Base-by-base conservation (phyloP, 176 grass and related monocot genomes). In the Cenchrus fungigraminus region DNA sequence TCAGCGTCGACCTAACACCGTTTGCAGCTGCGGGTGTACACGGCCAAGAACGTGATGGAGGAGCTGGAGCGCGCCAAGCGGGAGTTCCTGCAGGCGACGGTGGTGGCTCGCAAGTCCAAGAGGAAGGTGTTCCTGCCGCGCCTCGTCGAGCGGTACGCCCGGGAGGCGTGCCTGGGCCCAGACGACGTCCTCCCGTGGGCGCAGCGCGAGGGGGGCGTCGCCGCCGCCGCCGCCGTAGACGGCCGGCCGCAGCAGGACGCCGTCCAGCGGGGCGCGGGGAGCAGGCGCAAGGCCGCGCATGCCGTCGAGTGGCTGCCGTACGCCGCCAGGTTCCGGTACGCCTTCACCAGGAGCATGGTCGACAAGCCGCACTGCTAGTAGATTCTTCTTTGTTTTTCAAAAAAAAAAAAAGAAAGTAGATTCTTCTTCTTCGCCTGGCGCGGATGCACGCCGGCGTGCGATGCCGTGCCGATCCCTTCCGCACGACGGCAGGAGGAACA, bases 301-400 rank as follows among this genome's bases (percentile, higher is more conserved):
- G 80, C 90, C 76, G 80, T 94, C 65, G 97, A 98, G 82, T 98
- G 97, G 97, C 72, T 95, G 59, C 93, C 97, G 63, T 98, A 98
- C 90, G 91, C 90, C 77, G 72, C 91, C 71, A 93, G 91, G 65
- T 98, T 98, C 73, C 83, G 76, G 43, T 98, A 98, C 87, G 89
- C 86, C 75, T 86, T 98, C 49, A 43, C 85, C 29, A 86, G 76
- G 84, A 87, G 84, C 77, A 77, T 95, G 86, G 73, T 87, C 40
- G 91, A 90, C 86, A 82, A 88, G 74, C 65, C 86, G 19, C 76
- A 60, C 47, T 84, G 69, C 79, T 86, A 62, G 44, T 54, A 44
- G 37, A 40, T 40, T 40, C 37, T 40, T 40, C 62, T 61, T 25
- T 25, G 25, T 25, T 25, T 25, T 25, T 25, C 25, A 25, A 25